These are phyloP conservation scores for Purshia tridentata DNA, from an alignment of 306 rosid genomes.

Conservation along the genomic window DNA sequence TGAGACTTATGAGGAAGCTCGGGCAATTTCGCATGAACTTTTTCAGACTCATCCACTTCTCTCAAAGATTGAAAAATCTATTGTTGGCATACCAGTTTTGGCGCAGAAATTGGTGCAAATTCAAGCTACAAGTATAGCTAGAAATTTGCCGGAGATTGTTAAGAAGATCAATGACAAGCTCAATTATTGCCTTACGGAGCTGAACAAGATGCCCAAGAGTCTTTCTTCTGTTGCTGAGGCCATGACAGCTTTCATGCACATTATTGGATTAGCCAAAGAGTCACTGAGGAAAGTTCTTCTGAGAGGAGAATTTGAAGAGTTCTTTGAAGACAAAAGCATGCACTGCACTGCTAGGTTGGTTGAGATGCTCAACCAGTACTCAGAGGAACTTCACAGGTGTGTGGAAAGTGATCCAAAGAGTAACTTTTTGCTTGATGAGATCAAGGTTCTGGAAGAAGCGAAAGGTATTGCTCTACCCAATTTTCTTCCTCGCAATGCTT, in stretches of 20 bases:
- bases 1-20: background rate
- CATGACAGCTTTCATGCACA: background rate
- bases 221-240: background rate
- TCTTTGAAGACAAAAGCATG: background rate
- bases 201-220: background rate
- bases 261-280: background rate
- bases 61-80: background rate
- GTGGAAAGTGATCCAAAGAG: background rate
- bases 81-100: background rate
- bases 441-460: background rate
- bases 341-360: background rate
- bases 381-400: background rate
- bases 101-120: background rate
- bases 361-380: background rate
- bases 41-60: background rate
- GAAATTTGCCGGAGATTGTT: background rate
- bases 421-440: background rate
- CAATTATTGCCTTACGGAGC: background rate
- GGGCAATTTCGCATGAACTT: background rate
- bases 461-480: background rate
- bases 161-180: slow-evolving; percentile 2
- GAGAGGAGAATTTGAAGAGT: slow-evolving; percentile 1
- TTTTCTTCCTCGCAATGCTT: background rate
- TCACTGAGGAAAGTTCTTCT: background rate
- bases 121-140: background rate